Evolutionary conservation across 257 asterid species (phyloP).

Genomic region (Parsonsia alboflavescens): DNA sequence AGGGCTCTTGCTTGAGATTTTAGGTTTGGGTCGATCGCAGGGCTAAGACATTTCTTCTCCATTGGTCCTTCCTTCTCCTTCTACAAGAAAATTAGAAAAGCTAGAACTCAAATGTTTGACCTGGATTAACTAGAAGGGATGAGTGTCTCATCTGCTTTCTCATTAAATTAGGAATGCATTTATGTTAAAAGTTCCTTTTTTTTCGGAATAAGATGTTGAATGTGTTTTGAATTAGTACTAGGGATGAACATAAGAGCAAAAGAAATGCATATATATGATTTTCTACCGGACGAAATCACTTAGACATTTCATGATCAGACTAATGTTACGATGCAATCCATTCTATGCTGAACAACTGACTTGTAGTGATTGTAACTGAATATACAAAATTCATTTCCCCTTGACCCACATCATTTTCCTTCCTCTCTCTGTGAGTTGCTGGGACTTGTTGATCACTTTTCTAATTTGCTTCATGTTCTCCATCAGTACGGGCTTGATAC

Average conservation of each 20-base stretch:
- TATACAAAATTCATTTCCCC: not conserved
- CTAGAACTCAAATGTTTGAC: not conserved
- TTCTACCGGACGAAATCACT: too few relatives aligned
- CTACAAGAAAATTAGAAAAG: not conserved
- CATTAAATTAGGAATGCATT: not conserved
- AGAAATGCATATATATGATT: not conserved
- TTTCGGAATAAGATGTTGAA: not conserved
- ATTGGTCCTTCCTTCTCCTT: too few relatives aligned
- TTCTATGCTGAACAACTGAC: not conserved
- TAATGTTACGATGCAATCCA: not conserved
- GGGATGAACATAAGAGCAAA: not conserved
- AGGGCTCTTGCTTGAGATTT: not conserved
- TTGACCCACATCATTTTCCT: not conserved
- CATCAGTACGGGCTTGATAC: conserved; percentile 94
- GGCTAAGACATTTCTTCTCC: not conserved
- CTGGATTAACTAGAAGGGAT: not conserved
- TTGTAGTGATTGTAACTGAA: not conserved
- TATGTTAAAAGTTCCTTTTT: too few relatives aligned
- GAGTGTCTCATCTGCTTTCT: not conserved
- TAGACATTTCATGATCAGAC: not conserved
- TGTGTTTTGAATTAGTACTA: not conserved
- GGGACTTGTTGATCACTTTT: not conserved
- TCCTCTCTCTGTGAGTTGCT: not conserved
- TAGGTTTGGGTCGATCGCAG: too few relatives aligned
- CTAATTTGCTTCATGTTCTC: conserved; percentile 11